Base-by-base conservation (phyloP, 2,329 filamentous ascomycete genomes). In the Mycosphaerella arachidis region DNA sequence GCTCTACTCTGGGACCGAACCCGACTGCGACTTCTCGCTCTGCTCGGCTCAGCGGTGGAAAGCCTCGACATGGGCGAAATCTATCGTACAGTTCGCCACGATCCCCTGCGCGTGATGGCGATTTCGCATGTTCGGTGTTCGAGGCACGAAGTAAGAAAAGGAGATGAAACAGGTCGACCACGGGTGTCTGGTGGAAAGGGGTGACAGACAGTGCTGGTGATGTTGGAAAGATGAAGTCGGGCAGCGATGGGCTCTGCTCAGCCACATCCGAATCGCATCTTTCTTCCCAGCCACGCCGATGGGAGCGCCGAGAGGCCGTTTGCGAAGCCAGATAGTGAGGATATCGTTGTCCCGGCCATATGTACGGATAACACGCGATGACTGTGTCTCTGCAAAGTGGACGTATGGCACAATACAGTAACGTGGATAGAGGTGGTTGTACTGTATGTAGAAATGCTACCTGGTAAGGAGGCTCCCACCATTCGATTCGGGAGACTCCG, bases 41-140 rank as follows among this genome's bases (percentile, higher is more conserved):
- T 45, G 35, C 55, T 57, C 40, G 57, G 59, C 31, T 61, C 59
- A 58, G 55, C 59, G 40, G 43, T 56, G 33, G 57, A 60, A 30
- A 58, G 30, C 16, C 58, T 56, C 43, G 62, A 66, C 63, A 59
- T 64, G 64, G 60, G 57, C 52, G 31, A 48, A 18, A 46, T 20
- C 54, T 45, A 50, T 35, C 27, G 9, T 30, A 52, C 10, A 52
- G 35, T 4, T 52, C 50, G 50, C 50, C 18, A 52, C 35, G 24
- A 51, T 27, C 48, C 46, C 37, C 37, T 35, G 58, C 61, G 27
- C 12, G 27, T 30, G 13, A 18, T 18, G n/a, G 50, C 30, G 18
- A 50, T 31, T 6, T 50, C 20, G 46, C 46, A 50, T 50, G 46
- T 27, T 50, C 27, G 24, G 18, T 29, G 50, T 33, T 18, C 27